phyloP scores from a whole-genome alignment of 2,329 filamentous ascomycete genomes.

The Diaporthe amygdali region DNA sequence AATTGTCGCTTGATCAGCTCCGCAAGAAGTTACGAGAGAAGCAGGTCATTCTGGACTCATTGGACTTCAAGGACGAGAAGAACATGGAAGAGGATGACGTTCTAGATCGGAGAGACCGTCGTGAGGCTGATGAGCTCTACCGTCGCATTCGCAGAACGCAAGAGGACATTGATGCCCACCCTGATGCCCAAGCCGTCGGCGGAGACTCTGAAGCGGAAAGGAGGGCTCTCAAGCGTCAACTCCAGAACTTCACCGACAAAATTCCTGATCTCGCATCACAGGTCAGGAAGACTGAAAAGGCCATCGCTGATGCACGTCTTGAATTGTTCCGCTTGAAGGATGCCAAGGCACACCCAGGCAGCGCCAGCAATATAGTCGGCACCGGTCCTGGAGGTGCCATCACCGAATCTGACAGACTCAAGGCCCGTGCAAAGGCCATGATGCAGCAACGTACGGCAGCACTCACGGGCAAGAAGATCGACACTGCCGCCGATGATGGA shows the following conservation, averaged over 20 bases:
- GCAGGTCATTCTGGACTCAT: slow-evolving; percentile 91
- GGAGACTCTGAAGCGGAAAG: slow-evolving; percentile 89
- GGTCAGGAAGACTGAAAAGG: slow-evolving; percentile 87
- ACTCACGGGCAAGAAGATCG: slow-evolving; percentile 81
- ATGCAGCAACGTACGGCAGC: slow-evolving; percentile 98
- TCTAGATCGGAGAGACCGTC: slow-evolving; percentile 86
- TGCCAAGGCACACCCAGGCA: slow-evolving; percentile 87
- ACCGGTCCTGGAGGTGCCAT: slow-evolving; percentile 90
- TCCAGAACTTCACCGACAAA: slow-evolving; percentile 87
- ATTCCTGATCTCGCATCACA: slow-evolving; percentile 91
- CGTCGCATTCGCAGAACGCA: slow-evolving; percentile 89
- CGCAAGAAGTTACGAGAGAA: slow-evolving; percentile 93
- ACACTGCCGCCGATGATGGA: slow-evolving; percentile 71
- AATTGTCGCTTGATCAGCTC: slow-evolving; percentile 84
- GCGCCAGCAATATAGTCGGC: slow-evolving; percentile 81
- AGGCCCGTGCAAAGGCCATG: slow-evolving; percentile 94
- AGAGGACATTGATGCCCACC: slow-evolving; percentile 92
- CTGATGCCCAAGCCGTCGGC: slow-evolving; percentile 72
- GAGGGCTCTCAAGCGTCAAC: slow-evolving; percentile 82
- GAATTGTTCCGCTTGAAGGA: slow-evolving; percentile 94
- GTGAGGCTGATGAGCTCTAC: slow-evolving; percentile 93
- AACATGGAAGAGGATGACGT: slow-evolving; percentile 89
- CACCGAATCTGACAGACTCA: slow-evolving; percentile 92
- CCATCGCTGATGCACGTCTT: slow-evolving; percentile 87
- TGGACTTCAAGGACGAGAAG: slow-evolving; percentile 95